phyloP scores from a whole-genome alignment of 768 basidiomycete species.

The Lentinus brumalis region DNA sequence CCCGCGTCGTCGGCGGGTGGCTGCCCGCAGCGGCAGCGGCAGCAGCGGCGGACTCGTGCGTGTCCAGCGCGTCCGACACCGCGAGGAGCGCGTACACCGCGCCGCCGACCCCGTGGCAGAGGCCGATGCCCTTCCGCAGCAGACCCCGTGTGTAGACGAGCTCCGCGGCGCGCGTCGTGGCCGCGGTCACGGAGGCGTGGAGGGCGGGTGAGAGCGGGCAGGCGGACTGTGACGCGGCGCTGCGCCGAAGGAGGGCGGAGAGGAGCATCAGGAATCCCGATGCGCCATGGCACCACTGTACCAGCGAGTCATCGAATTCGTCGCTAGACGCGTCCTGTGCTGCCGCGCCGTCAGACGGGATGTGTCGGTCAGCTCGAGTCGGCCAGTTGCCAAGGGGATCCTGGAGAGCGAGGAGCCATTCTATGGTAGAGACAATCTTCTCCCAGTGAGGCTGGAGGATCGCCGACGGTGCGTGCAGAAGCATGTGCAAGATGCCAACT shows the following conservation, averaged over 20 bases:
- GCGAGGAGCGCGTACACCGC: slow-evolving; percentile 55
- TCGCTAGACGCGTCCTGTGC: slow-evolving; percentile 2
- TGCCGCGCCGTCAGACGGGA: slow-evolving; percentile 14
- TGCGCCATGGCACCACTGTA: slow-evolving; percentile 69
- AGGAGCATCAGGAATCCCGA: slow-evolving; percentile 52
- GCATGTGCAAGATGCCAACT: slow-evolving; percentile 58
- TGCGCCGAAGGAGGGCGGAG: slow-evolving; percentile 42
- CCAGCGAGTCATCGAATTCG: slow-evolving; percentile 38
- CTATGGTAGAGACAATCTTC: slow-evolving; percentile 45
- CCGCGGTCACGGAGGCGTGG: slow-evolving; percentile 29
- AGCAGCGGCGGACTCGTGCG: slow-evolving; percentile 4
- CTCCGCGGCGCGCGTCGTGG: slow-evolving; percentile 42
- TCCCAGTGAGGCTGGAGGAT: slow-evolving; percentile 41
- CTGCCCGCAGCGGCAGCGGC: not conserved
- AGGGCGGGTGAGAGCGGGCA: slow-evolving; percentile 30
- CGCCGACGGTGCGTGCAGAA: slow-evolving; percentile 44
- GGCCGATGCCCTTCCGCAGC: slow-evolving; percentile 57
- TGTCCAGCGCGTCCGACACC: slow-evolving; percentile 46
- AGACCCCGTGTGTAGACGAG: slow-evolving; percentile 51
- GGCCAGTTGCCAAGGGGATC: slow-evolving; percentile 57
- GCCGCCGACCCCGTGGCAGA: slow-evolving; percentile 61
- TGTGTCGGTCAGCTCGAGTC: slow-evolving; percentile 34
- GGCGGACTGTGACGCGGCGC: slow-evolving; percentile 20
- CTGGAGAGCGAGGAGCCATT: slow-evolving; percentile 51
- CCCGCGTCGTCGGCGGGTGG: not conserved